Conservation (phyloP, 176 grass and related monocot species). For the Musa itinerans region DNA sequence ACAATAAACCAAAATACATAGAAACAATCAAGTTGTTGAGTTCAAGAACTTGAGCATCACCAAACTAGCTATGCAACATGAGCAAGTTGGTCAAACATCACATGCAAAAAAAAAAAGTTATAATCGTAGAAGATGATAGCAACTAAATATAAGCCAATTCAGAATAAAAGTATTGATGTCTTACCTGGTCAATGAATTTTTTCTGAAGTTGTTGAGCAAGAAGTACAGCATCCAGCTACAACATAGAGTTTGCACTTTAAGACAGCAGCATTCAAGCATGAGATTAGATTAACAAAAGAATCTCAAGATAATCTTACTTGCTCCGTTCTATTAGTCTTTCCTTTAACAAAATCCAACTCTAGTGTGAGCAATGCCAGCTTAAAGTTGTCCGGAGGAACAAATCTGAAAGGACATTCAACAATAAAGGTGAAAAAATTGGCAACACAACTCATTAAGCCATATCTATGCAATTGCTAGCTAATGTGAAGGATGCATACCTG, state of each 20-base stretch:
- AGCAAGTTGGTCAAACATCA: neutral
- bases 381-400: constrained; percentile 58
- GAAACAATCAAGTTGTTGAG: neutral
- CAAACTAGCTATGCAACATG: neutral
- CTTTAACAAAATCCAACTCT: constrained; percentile 74
- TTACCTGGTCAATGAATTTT: constrained; percentile 80
- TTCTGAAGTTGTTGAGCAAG: constrained; percentile 73
- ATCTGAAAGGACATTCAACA: constrained; percentile 35
- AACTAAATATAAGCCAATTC: neutral
- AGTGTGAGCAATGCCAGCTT: constrained; percentile 72
- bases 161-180: neutral
- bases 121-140: neutral
- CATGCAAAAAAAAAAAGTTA: neutral
- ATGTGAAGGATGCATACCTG: constrained; percentile 31
- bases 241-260: neutral
- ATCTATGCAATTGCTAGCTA: neutral
- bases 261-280: neutral
- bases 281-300: constrained; percentile 1
- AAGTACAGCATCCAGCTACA: constrained; percentile 83
- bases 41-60: too few species aligned
- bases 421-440: constrained; percentile 8
- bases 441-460: constrained; percentile 14
- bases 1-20: neutral
- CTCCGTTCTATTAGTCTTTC: constrained; percentile 48
- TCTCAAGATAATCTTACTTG: constrained; percentile 34